These are phyloP conservation scores for Fusarium stilboides DNA, from an alignment of 2,329 filamentous ascomycete species.

Conservation along the genomic window DNA sequence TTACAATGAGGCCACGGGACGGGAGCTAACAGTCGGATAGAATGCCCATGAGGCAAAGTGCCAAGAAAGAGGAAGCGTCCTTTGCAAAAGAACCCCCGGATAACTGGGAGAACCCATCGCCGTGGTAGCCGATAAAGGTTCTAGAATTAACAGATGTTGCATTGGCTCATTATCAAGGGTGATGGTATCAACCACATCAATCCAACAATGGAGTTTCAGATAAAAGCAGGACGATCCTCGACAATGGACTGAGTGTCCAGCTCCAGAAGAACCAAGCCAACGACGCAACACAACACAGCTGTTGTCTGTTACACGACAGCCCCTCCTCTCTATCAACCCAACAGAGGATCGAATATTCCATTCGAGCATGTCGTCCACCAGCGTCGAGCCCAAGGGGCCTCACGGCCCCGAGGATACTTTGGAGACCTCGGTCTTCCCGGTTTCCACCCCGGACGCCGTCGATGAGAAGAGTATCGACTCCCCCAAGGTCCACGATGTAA, in stretches of 20 bases:
- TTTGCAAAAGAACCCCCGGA: constrained; percentile 23
- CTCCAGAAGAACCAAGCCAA: neutral
- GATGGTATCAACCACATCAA: constrained; percentile 17
- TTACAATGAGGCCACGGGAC: neutral
- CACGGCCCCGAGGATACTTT: constrained; percentile 11
- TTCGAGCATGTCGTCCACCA: constrained; percentile 17
- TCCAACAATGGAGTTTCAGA: constrained; percentile 1
- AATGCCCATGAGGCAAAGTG: constrained; percentile 3
- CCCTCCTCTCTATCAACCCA: neutral
- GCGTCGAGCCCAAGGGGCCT: constrained; percentile 22
- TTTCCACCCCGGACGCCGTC: constrained; percentile 13
- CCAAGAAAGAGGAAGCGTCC: constrained; percentile 4
- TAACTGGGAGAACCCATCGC: constrained; percentile 8
- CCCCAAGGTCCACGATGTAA: constrained; percentile 12
- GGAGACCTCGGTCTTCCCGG: constrained; percentile 40
- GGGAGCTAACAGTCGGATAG: neutral
- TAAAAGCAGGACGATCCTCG: constrained; percentile 7
- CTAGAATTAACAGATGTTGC: constrained; percentile 15
- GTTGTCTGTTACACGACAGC: constrained; percentile 8
- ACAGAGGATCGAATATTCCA: neutral
- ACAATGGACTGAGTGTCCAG: neutral
- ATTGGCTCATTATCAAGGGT: constrained; percentile 26
- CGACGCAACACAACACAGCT: neutral
- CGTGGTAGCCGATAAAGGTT: constrained; percentile 5
- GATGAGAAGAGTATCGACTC: constrained; percentile 35